Percentiles rank a stretch among this genome's conserved stretches.
phyloP scores from a whole-genome alignment of 164 flowering plant species.

The Kingdonia uniflora region DNA sequence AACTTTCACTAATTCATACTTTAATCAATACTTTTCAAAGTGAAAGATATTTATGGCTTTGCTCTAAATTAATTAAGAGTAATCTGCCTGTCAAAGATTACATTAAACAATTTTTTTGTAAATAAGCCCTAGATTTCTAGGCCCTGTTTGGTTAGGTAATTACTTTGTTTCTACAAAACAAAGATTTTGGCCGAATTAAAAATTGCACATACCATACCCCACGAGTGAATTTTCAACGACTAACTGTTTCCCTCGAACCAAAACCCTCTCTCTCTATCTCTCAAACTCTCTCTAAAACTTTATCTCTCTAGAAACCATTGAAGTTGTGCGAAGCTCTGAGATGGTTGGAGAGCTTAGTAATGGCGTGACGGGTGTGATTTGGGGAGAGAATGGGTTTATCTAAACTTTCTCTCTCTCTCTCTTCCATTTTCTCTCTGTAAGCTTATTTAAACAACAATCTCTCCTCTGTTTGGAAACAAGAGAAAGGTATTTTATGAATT shows the following conservation, averaged over 20 bases:
- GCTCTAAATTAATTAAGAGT: no score
- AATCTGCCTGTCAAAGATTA: no score
- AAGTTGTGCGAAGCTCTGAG: conserved; percentile 10
- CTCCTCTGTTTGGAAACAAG: neutral
- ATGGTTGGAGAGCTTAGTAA: conserved; percentile 28
- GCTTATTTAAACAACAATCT: neutral
- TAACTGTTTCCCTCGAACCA: no score
- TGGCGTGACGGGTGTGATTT: conserved; percentile 34
- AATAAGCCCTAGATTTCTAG: no score
- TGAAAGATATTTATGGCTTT: no score
- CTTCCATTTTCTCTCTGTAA: neutral
- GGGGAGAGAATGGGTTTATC: conserved; percentile 34
- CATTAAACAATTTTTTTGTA: no score
- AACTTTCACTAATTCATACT: no score
- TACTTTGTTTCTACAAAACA: neutral
- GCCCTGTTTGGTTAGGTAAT: neutral
- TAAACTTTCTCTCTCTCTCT: conserved; percentile 12
- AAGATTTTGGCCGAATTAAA: neutral
- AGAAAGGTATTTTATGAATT: neutral
- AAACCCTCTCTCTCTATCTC: neutral
- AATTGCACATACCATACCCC: no score
- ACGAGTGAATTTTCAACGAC: no score
- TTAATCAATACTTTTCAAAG: no score
- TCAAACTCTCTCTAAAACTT: neutral
- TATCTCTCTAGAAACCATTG: neutral